phyloP scores from a whole-genome alignment of 768 basidiomycete species.

The Trametes elegans region DNA sequence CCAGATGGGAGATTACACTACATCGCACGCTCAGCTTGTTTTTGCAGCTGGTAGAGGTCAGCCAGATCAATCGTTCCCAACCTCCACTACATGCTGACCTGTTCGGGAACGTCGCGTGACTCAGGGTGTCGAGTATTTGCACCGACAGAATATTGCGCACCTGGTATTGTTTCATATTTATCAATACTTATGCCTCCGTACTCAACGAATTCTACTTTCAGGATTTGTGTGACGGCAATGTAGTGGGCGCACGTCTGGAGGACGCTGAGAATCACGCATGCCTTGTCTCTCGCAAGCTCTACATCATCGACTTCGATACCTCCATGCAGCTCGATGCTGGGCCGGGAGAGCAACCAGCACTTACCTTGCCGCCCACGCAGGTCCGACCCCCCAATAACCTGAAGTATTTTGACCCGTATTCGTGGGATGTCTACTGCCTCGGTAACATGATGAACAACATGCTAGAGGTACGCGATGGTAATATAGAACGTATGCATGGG shows the following conservation, averaged over 20 bases:
- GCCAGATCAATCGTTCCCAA: not conserved
- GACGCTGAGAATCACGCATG: not conserved
- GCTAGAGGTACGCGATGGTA: not conserved
- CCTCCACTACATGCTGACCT: too few relatives aligned
- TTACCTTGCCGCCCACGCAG: not conserved
- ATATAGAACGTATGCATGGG: too few relatives aligned
- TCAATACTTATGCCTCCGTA: not conserved
- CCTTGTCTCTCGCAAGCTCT: not conserved
- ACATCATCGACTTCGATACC: constrained; percentile 1
- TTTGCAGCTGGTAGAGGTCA: not conserved
- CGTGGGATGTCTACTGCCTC: not conserved
- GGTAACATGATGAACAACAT: not conserved
- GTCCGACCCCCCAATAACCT: not conserved
- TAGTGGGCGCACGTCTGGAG: not conserved
- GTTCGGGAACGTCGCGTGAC: not conserved
- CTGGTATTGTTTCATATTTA: not conserved
- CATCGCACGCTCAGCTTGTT: not conserved
- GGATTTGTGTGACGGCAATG: not conserved
- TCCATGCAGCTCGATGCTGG: not conserved
- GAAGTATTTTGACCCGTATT: not conserved
- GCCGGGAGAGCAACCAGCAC: not conserved
- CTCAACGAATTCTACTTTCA: not conserved
- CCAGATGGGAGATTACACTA: not conserved
- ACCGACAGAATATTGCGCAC: not conserved
- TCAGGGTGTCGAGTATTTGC: constrained; percentile 3